Evolutionary conservation across 306 rosid species (phyloP), one percentile per base, ranked within the genome.

Genomic region (Gillenia trifoliata): DNA sequence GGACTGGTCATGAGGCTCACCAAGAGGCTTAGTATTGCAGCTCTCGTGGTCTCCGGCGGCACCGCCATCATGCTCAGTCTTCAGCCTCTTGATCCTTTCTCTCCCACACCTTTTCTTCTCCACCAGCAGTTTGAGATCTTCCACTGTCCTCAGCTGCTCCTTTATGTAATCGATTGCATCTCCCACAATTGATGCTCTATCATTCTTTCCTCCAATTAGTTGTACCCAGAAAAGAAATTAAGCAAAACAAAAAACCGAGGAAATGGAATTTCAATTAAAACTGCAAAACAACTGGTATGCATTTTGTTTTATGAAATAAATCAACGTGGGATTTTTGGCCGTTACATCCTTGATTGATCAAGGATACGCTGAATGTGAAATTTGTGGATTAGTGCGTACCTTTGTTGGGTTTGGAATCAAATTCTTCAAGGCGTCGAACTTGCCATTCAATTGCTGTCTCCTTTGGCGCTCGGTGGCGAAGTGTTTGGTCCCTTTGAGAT

Each of bases 161-260:
- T 69, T 76, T 28, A 90, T 93, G 63, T 89, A 87, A 4, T 72
- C 80, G 63, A 85, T 87, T 2, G 98, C 98, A 47, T 88, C 98
- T 77, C 85, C 92, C 71, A 93, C 89, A 59, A 90, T 79, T 8
- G 96, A 89, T 66, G 95, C 96, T 80, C 96, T 89, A 65, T 93
- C 98, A 81, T 20, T n/a, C 98, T 94, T 76, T 64, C 23, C 17
- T 61, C 59, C 71, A 31, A 61, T 91, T 90, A 25, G 8, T 59
- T 19, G 41, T 10, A 3, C 25, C 66, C 68, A 50, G 29, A 59
- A n/a, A 61, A 63, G 17, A 26, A 11, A 26, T 57, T 57, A 11
- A 29, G 20, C 15, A 25, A 29, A 55, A 11, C 30, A 31, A 31
- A 11, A 40, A 3, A 22, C 1, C 5, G 13, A 55, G 45, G 20